A percentile compares a stretch with the other conserved stretches of the same genome.
phyloP scores from a whole-genome alignment of 1,284 basidiomycete genomes.

The Ceratobasidium sp. region DNA sequence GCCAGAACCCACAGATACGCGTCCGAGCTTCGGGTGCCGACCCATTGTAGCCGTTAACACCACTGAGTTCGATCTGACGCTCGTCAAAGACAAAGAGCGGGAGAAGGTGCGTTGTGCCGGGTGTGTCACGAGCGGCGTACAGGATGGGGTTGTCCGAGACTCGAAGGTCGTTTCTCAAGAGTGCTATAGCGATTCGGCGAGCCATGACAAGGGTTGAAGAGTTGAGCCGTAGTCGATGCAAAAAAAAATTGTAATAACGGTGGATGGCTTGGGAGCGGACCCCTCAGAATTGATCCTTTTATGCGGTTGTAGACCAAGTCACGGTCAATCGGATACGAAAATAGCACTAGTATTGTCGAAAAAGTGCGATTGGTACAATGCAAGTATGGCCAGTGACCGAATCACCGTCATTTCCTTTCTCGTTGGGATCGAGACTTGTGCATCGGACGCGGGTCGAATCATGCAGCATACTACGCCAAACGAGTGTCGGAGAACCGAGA shows the following conservation, averaged over 20 bases:
- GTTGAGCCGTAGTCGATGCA: background rate
- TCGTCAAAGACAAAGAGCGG: constrained; percentile 68
- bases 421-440: constrained; percentile 18
- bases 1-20: constrained; percentile 62
- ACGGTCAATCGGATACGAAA: background rate
- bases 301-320: background rate
- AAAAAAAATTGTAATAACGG: background rate
- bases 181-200: constrained; percentile 52
- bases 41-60: constrained; percentile 58
- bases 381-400: background rate
- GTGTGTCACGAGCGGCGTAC: constrained; percentile 55
- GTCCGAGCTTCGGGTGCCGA: constrained; percentile 56
- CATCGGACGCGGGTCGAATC: constrained; percentile 21
- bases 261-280: background rate
- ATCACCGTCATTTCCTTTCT: constrained; percentile 28
- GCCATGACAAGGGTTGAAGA: constrained; percentile 14
- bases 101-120: constrained; percentile 60
- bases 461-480: background rate
- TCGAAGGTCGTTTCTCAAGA: constrained; percentile 58
- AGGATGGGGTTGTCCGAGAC: constrained; percentile 65
- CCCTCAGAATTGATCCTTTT: background rate
- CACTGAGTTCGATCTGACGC: constrained; percentile 63
- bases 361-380: background rate
- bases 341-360: background rate
- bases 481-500: background rate